Evolutionary conservation across 345 rosid species (phyloP).

Genomic region (Balakata baccata): DNA sequence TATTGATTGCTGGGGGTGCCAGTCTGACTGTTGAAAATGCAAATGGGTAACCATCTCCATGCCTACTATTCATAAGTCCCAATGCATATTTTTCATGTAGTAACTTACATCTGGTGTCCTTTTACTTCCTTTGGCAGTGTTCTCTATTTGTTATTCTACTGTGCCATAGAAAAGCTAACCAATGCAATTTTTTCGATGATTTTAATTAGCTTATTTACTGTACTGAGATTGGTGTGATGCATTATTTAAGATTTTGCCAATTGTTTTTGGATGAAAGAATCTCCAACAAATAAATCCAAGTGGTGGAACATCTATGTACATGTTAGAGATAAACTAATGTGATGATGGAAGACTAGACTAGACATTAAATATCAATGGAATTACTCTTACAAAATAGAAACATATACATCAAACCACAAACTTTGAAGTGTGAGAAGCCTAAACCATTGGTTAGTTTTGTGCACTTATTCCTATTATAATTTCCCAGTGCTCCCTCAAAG

Average conservation of each 20-base stretch:
- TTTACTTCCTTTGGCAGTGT: neutral
- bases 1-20: constrained; percentile 82
- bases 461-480: no score
- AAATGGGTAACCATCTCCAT: constrained; percentile 56
- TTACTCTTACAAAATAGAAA: no score
- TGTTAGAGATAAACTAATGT: neutral
- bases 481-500: no score
- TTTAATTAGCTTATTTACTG: neutral
- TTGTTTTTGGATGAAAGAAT: neutral
- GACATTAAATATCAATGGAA: neutral
- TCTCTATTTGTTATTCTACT: neutral
- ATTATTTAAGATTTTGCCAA: neutral
- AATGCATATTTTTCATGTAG: neutral
- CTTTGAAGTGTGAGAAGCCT: no score
- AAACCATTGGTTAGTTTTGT: no score
- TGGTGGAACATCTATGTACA: neutral
- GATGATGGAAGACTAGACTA: neutral
- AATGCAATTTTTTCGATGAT: neutral
- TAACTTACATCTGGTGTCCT: neutral
- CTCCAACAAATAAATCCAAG: neutral
- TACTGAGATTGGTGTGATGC: neutral
- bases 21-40: constrained; percentile 60
- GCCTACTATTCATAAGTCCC: neutral
- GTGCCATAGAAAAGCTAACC: neutral
- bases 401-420: no score